phyloP scores from a whole-genome alignment of 2,329 filamentous ascomycete species.

The Microdochium nivale region DNA sequence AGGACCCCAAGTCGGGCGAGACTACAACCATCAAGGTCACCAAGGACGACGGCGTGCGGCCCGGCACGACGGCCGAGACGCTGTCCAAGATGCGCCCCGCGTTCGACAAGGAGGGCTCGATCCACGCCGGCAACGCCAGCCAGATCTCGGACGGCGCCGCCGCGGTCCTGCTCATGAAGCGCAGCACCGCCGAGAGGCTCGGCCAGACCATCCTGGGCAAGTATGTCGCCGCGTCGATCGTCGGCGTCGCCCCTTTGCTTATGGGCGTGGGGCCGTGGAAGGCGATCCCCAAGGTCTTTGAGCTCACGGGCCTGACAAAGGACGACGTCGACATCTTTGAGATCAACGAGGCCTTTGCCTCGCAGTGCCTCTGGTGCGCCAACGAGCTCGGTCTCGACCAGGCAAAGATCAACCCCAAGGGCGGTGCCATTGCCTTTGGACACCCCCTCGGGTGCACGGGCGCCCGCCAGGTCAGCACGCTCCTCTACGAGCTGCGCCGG shows the following conservation, averaged over 20 bases:
- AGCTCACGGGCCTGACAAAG: conserved; percentile 76
- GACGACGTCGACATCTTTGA: conserved; percentile 95
- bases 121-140: conserved; percentile 92
- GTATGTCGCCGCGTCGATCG: conserved; percentile 76
- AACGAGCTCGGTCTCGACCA: conserved; percentile 75
- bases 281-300: conserved; percentile 85
- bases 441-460: conserved; percentile 94
- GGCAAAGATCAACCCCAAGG: conserved; percentile 95
- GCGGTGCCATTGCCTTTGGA: conserved; percentile 90
- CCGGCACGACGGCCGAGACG: conserved; percentile 78
- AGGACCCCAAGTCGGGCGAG: conserved; percentile 85
- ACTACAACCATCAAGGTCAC: conserved; percentile 73
- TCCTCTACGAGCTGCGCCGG: conserved; percentile 82
- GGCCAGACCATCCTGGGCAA: conserved; percentile 88
- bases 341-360: conserved; percentile 98
- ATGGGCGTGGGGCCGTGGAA: conserved; percentile 97
- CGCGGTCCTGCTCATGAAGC: conserved; percentile 92
- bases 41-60: conserved; percentile 79
- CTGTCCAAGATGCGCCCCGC: conserved; percentile 86
- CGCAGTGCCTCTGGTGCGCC: conserved; percentile 88
- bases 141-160: conserved; percentile 96
- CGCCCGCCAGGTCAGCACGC: conserved; percentile 83
- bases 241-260: conserved; percentile 83
- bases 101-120: conserved; percentile 84
- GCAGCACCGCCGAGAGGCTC: conserved; percentile 78